A percentile compares a stretch with the other conserved stretches of the same genome.
Conservation (phyloP, 2,329 filamentous ascomycete genomes). For the Exutisphaerella laricina region DNA sequence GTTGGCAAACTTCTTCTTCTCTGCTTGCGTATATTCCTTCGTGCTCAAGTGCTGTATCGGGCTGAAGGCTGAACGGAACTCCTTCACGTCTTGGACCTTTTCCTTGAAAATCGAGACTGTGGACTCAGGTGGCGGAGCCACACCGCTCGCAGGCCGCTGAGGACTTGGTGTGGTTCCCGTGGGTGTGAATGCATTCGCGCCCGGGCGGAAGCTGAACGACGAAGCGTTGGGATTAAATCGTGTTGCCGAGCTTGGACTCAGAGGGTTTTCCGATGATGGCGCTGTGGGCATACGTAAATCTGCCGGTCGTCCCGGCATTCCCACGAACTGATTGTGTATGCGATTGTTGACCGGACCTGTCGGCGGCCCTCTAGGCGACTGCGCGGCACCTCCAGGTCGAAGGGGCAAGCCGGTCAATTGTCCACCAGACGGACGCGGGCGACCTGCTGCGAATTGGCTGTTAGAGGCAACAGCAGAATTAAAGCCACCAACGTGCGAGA, state of each 20-base stretch:
- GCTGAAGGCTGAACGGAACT: conserved; percentile 47
- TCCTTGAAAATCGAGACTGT: conserved; percentile 26
- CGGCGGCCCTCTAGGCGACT: conserved; percentile 19
- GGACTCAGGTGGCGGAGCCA: conserved; percentile 20
- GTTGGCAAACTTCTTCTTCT: conserved; percentile 58
- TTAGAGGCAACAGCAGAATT: conserved; percentile 5
- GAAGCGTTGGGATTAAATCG: conserved; percentile 58
- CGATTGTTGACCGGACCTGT: conserved; percentile 17
- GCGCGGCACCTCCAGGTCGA: conserved; percentile 3
- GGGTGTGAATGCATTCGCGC: conserved; percentile 75
- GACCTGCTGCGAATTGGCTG: conserved; percentile 5
- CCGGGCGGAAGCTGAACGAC: conserved; percentile 82
- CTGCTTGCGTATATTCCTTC: conserved; percentile 50
- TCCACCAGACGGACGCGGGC: conserved; percentile 8
- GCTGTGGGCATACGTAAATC: conserved; percentile 62
- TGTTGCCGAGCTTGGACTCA: conserved; percentile 51
- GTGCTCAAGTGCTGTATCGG: conserved; percentile 59
- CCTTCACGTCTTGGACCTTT: conserved; percentile 59
- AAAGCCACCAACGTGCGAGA: neutral
- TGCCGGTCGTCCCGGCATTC: conserved; percentile 31
- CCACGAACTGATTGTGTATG: conserved; percentile 11
- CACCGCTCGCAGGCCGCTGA: conserved; percentile 34
- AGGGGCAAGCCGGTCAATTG: conserved; percentile 1
- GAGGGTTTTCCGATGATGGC: conserved; percentile 28
- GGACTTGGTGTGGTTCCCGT: conserved; percentile 68